Base-by-base conservation (phyloP, 306 rosid genomes). In the Casuarina glauca region DNA sequence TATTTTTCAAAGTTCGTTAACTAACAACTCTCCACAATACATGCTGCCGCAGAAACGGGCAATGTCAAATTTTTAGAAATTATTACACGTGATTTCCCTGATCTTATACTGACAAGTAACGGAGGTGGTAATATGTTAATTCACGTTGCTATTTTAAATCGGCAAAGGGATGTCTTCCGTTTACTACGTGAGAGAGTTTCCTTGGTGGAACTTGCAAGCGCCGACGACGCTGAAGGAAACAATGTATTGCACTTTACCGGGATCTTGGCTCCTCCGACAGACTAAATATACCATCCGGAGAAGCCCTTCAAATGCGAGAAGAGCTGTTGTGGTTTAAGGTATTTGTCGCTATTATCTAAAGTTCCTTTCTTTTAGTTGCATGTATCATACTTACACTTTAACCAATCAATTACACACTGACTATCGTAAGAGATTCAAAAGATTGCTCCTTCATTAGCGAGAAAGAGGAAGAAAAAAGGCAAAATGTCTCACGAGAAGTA, bases 181-280 rank as follows among this genome's bases (percentile, higher is more conserved):
- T 20, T 57, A 42, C 12, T 68, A 16, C 35, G 36, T 51, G 13
- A 45, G 2, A 70, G n/a, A 44, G 2, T 48, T 15, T 3, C 42
- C 6, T 51, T 19, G 43, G 3, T 20, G 70, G 36, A 41, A 46
- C 20, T 78, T 45, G 3, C 52, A 35, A 6, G 17, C 32, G 57
- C 46, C n/a, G n/a, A n/a, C 5, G 60, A 50, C 4, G 78, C 73
- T 6, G 26, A 5, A 0, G 32, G 53, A 0, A 79, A 73, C 70
- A 79, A 35, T 9, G 5, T 73, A 36, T 44, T 79, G 9, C 78
- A 79, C 74, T 5, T 73, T 0, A 78, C 82, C 64, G 78, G 76
- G 2, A 26, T 2, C 12, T 35, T 13, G 7, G 19, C n/a, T n/a
- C n/a, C 36, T 11, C 10, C 1, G 1, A 9, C 9, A 57, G 69